Conservation (phyloP, 495 filamentous ascomycete species). For the Neurospora sp. region DNA sequence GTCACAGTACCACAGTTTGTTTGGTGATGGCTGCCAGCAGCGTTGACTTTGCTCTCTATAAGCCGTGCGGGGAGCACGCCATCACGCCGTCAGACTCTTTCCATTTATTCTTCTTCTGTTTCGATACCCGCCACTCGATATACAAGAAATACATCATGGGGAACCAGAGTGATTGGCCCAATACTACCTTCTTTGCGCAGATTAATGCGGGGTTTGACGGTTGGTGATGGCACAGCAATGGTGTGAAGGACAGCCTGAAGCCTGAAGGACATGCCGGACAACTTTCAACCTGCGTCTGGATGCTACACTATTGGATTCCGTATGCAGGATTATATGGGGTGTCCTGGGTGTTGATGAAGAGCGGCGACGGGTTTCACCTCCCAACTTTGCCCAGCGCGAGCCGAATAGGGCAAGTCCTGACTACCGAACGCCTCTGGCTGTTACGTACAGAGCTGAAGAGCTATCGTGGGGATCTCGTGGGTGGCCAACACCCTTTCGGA, state of each 20-base stretch:
- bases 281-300: not conserved
- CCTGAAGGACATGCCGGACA: not conserved
- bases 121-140: not conserved
- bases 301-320: not conserved
- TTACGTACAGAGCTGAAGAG: constrained; percentile 3
- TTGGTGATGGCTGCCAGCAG: not conserved
- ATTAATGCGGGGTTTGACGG: constrained; percentile 1
- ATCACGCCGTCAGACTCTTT: not conserved
- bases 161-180: not conserved
- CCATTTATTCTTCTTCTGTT: not conserved
- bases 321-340: not conserved
- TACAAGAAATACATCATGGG: not conserved
- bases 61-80: not conserved
- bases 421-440: not conserved
- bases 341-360: not conserved
- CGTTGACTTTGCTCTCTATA: not conserved
- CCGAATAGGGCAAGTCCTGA: not conserved
- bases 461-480: not conserved
- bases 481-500: not conserved
- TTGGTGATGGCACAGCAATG: not conserved
- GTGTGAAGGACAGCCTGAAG: not conserved
- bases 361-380: not conserved
- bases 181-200: not conserved
- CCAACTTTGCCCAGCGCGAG: not conserved
- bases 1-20: not conserved